Evolutionary conservation across 129 eudicot species (phyloP), one percentile per base, ranked within the genome.

Genomic region (Centella asiatica): DNA sequence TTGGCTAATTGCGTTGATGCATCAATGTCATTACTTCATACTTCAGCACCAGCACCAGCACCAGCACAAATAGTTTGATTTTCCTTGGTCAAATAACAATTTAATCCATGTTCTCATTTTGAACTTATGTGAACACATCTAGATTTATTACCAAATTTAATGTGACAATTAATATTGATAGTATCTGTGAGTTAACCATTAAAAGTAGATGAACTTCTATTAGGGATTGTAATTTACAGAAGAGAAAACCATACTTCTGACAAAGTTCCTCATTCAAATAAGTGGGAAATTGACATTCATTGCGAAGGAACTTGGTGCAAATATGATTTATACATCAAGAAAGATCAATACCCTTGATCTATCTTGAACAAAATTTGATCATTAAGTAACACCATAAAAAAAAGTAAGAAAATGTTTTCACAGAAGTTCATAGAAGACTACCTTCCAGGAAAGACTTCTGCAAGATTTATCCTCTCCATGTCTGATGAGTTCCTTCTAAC

Each of bases 401-500:
- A 57, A 31, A 24, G 36, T 27, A 48, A 68, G 15, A 61, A 15
- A 36, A 57, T 27, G 44, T 26, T 51, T 1, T 33, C 22, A 48
- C 13, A 40, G 19, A 69, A 71, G 42, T 53, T 74, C 65, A 25
- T 28, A 31, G 7, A 49, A 55, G 75, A 67, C 62, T 74, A 87
- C 95, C 95, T 83, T 62, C 39, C 64, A 39, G 47, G 42, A 63
- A 65, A 67, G 44, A 72, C 81, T 66, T 67, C 89, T 10, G 74
- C 74, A 60, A 74, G 53, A 68, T 46, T 60, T 65, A 28, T 74
- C 57, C 64, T 80, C 69, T 74, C 78, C 68, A 45, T 69, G 57
- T 66, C 84, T 49, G 57, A 46, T 32, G 88, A 76, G 22, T 72
- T 76, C 76, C 69, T 74, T 77, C 69, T 74, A 68, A 86, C 84